Conservation (phyloP, 768 basidiomycete genomes). For the Candolleomyces efflorescens region DNA sequence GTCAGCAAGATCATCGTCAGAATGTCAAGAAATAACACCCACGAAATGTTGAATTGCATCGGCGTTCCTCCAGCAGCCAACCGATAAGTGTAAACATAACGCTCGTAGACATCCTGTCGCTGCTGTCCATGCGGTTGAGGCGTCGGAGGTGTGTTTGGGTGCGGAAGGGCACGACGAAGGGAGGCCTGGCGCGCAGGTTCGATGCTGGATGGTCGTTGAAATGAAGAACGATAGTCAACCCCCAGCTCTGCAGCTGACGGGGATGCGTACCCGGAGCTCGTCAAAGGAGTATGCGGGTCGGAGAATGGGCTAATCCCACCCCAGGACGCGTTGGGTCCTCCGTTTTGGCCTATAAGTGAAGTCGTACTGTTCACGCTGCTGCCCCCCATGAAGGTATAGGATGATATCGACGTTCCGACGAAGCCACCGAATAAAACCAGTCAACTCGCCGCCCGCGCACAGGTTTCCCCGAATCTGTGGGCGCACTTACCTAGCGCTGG, state of each 20-base stretch:
- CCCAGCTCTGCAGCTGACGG: too few species aligned
- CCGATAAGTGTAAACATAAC: slow-evolving; percentile 52
- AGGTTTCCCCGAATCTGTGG: background rate
- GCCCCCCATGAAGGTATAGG: too few species aligned
- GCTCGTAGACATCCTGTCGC: slow-evolving; percentile 24
- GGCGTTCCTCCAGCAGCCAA: slow-evolving; percentile 40
- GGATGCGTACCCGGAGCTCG: too few species aligned
- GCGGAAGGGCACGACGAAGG: background rate
- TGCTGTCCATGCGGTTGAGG: slow-evolving; percentile 2
- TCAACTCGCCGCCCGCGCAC: too few species aligned
- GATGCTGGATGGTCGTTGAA: background rate
- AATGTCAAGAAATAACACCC: slow-evolving; percentile 17
- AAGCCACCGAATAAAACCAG: too few species aligned
- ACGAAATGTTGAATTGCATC: slow-evolving; percentile 51
- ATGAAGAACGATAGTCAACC: too few species aligned
- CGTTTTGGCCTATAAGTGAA: too few species aligned
- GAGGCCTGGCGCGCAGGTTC: background rate
- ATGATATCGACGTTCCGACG: too few species aligned
- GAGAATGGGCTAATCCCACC: too few species aligned
- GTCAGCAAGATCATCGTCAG: background rate
- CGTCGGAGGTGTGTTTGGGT: background rate
- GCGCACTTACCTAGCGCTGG: slow-evolving; percentile 1
- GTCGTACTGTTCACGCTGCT: too few species aligned
- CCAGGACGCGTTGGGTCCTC: too few species aligned
- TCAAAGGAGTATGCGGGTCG: too few species aligned